Evolutionary conservation across 2,329 filamentous ascomycete genomes (phyloP).

Genomic region (Arthrobotrys pseudoclavata): DNA sequence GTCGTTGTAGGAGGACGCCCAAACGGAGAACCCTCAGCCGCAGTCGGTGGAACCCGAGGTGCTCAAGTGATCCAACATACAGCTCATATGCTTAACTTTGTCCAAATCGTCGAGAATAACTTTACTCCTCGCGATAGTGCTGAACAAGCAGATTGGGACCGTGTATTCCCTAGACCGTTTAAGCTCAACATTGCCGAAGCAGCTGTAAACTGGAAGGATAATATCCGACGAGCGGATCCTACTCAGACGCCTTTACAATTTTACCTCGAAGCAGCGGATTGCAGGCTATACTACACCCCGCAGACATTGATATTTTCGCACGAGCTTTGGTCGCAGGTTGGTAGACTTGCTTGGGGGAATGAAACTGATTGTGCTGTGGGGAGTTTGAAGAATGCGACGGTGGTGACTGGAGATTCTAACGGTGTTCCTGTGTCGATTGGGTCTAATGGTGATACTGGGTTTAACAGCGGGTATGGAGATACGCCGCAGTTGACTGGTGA

Average conservation of each 20-base stretch:
- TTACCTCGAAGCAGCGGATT: slow-evolving; percentile 74
- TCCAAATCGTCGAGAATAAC: slow-evolving; percentile 62
- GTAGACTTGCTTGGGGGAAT: slow-evolving; percentile 40
- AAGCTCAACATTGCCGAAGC: slow-evolving; percentile 62
- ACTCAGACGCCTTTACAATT: slow-evolving; percentile 71
- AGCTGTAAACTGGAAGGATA: slow-evolving; percentile 57
- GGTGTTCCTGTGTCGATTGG: slow-evolving; percentile 56
- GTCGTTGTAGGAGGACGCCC: slow-evolving; percentile 75
- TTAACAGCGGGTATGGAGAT: slow-evolving; percentile 42
- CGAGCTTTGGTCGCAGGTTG: slow-evolving; percentile 43
- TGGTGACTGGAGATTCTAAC: slow-evolving; percentile 45
- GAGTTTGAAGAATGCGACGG: slow-evolving; percentile 54
- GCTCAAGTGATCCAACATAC: slow-evolving; percentile 64
- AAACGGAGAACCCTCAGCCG: slow-evolving; percentile 65
- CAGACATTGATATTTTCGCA: slow-evolving; percentile 64
- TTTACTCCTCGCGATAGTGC: slow-evolving; percentile 61
- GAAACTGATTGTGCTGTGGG: slow-evolving; percentile 40
- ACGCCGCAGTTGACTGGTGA: slow-evolving; percentile 52
- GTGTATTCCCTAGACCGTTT: slow-evolving; percentile 60
- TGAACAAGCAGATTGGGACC: slow-evolving; percentile 38
- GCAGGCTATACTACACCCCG: slow-evolving; percentile 73
- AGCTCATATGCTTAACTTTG: slow-evolving; percentile 64
- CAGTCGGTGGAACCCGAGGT: slow-evolving; percentile 77
- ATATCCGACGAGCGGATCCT: slow-evolving; percentile 41
- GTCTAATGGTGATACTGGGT: not conserved